Base-by-base conservation (phyloP, 805 yeast species). In the Wickerhamomyces subpelliculosus region DNA sequence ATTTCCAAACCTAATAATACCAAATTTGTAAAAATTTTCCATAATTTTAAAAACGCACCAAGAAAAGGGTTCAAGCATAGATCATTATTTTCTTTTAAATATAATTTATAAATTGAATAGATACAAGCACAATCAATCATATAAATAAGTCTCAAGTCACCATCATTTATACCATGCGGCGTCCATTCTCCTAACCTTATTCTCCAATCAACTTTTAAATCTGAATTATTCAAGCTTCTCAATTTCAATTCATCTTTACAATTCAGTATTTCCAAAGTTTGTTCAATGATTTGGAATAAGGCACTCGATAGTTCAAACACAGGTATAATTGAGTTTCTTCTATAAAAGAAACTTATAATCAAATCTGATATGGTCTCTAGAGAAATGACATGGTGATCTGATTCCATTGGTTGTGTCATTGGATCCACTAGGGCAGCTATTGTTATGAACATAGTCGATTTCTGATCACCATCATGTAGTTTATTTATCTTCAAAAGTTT, bases 21-120 rank as follows among this genome's bases (percentile, higher is more conserved):
- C 3, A 78, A 67, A 41, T 69, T 70, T 2, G 88, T 79, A 48
- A 77, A 75, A 30, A 73, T 68, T 47, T 80, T 78, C 90, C 93
- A 84, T 6, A 75, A 51, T 34, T 74, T 73, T 9, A 80, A 59
- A 42, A 78, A 72, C 34, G 68, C 65, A 17, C 72, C 72, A 34
- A 77, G 51, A 49, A 79, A 84, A 17, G 93, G 93, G 49, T 80
- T 80, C 36, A 74, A 45, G 17, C 70, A 65, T 7, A 72, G 49
- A 42, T 68, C 71, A 35, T 61, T 60, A 10, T 54, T 55, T 23
- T 47, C 44, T 11, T 42, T 47, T 6, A 50, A 51, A 47, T 66
- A 70, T 7, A 73, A 44, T 43, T 70, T 72, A 49, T 64, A 61
- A 23, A 75, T 70, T 5, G 68, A 54, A 36, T 65, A 64, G 2